Evolutionary conservation across 768 basidiomycete genomes (phyloP).

Genomic region (Boletus rufocinnamomeus): DNA sequence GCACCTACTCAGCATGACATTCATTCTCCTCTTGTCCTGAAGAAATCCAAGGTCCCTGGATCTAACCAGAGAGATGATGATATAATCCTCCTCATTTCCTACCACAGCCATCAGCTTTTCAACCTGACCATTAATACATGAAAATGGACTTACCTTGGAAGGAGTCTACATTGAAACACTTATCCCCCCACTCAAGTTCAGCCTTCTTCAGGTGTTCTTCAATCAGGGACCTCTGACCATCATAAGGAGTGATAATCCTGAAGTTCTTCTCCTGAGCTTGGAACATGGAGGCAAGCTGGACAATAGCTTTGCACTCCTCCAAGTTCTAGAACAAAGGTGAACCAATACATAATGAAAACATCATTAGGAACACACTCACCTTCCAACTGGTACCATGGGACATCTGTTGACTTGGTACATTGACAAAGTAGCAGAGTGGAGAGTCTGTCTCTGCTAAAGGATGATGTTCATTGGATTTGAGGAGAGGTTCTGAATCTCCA

Average conservation of each 20-base stretch:
- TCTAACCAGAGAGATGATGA: slow-evolving; percentile 72
- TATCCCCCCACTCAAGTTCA: slow-evolving; percentile 63
- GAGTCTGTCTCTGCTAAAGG: slow-evolving; percentile 41
- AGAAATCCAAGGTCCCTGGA: slow-evolving; percentile 69
- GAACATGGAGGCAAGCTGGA: slow-evolving; percentile 59
- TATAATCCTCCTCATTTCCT: slow-evolving; percentile 85
- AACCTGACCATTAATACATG: not conserved
- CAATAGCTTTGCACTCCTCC: slow-evolving; percentile 54
- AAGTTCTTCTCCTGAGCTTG: slow-evolving; percentile 51
- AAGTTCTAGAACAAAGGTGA: slow-evolving; percentile 50
- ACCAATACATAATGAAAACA: not conserved
- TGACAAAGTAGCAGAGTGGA: slow-evolving; percentile 65
- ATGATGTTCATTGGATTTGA: slow-evolving; percentile 56
- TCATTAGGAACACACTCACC: slow-evolving; percentile 26
- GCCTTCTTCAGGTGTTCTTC: slow-evolving; percentile 53
- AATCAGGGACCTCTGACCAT: slow-evolving; percentile 62
- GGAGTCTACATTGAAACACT: slow-evolving; percentile 74
- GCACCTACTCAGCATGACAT: slow-evolving; percentile 88
- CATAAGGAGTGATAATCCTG: slow-evolving; percentile 81
- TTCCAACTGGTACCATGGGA: slow-evolving; percentile 40
- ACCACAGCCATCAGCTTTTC: slow-evolving; percentile 3
- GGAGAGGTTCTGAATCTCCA: slow-evolving; percentile 31
- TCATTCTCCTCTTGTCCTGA: slow-evolving; percentile 62
- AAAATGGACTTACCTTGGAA: slow-evolving; percentile 63
- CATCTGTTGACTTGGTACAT: slow-evolving; percentile 48